Percentiles rank a stretch among this genome's conserved stretches.
phyloP scores from a whole-genome alignment of 2,329 filamentous ascomycete species.

The Aspergillus sp. region DNA sequence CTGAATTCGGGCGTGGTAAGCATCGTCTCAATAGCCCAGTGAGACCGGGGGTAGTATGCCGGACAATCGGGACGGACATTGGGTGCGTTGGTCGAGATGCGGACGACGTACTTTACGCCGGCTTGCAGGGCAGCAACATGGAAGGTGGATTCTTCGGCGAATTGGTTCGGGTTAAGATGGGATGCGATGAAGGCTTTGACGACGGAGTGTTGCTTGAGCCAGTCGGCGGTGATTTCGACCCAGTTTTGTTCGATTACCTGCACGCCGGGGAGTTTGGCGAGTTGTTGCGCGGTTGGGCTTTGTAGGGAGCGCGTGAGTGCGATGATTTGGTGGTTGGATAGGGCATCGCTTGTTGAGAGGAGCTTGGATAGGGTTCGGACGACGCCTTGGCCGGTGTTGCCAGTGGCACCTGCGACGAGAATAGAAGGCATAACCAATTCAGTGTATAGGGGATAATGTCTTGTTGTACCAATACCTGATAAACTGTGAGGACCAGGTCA shows the following conservation, averaged over 20 bases:
- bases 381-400: conserved; percentile 38
- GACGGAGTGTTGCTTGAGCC: conserved; percentile 41
- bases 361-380: conserved; percentile 27
- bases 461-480: too few relatives aligned
- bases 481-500: too few relatives aligned
- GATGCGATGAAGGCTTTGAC: conserved; percentile 42
- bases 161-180: conserved; percentile 39
- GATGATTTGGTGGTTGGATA: conserved; percentile 26
- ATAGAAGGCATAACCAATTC: too few relatives aligned
- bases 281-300: conserved; percentile 20
- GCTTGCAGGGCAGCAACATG: conserved; percentile 34
- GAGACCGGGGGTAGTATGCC: conserved; percentile 39
- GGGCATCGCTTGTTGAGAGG: conserved; percentile 16
- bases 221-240: conserved; percentile 40
- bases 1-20: conserved; percentile 38
- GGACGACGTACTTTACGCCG: conserved; percentile 44
- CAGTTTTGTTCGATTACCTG: conserved; percentile 38
- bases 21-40: conserved; percentile 46
- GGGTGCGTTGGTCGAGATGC: conserved; percentile 41
- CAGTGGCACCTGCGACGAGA: conserved; percentile 38
- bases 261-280: conserved; percentile 36
- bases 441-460: too few relatives aligned
- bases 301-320: conserved; percentile 32
- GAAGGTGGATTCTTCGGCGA: conserved; percentile 43
- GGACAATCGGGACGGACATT: conserved; percentile 37